A percentile compares a stretch with the other conserved stretches of the same genome.
phyloP scores from a whole-genome alignment of 768 basidiomycete genomes.

The Termitomyces sp. region DNA sequence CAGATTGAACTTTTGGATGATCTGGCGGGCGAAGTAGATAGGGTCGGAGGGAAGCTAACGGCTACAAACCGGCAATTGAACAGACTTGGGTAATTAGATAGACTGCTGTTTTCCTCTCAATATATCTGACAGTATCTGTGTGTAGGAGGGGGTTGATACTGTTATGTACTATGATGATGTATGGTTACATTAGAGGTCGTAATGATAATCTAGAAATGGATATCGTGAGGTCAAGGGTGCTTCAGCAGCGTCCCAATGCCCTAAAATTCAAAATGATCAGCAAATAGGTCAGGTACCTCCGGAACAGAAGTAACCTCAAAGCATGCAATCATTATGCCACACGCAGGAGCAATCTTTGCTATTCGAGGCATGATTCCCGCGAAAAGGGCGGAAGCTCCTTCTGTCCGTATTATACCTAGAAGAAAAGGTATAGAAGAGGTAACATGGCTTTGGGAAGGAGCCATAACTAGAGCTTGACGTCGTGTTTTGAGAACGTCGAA shows the following conservation, averaged over 20 bases:
- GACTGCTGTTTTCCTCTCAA: background rate
- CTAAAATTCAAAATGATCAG: conserved; percentile 29
- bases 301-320: conserved; percentile 65
- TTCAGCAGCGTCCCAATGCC: conserved; percentile 57
- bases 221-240: conserved; percentile 24
- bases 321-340: conserved; percentile 97
- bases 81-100: conserved; percentile 50
- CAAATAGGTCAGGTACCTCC: background rate
- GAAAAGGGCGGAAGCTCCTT: conserved; percentile 77
- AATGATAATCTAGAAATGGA: conserved; percentile 13
- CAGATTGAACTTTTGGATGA: conserved; percentile 89
- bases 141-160: background rate
- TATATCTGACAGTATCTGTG: conserved; percentile 5
- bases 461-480: conserved; percentile 80
- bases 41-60: conserved; percentile 74
- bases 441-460: conserved; percentile 36
- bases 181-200: conserved; percentile 15
- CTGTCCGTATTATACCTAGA: conserved; percentile 66
- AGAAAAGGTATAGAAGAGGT: conserved; percentile 63
- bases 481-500: conserved; percentile 98
- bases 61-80: conserved; percentile 81
- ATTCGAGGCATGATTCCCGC: conserved; percentile 85
- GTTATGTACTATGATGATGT: conserved; percentile 14
- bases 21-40: conserved; percentile 73
- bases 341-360: conserved; percentile 95